Conservation (phyloP, 2,329 filamentous ascomycete genomes). For the Pseudogymnoascus sp. region DNA sequence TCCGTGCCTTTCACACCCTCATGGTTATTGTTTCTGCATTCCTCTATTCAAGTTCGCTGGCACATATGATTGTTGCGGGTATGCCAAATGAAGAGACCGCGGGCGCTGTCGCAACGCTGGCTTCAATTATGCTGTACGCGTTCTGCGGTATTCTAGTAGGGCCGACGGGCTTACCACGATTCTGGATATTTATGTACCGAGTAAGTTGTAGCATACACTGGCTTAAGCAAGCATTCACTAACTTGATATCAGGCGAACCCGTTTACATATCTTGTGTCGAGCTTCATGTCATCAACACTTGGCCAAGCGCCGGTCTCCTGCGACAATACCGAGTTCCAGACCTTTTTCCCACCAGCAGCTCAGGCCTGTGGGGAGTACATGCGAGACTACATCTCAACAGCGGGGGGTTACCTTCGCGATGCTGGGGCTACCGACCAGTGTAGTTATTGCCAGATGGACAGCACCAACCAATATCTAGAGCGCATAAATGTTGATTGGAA, state of each 20-base stretch:
- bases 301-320: constrained; percentile 58
- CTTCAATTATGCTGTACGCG: constrained; percentile 62
- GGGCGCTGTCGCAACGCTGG: constrained; percentile 64
- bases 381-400: constrained; percentile 34
- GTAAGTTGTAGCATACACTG: constrained; percentile 28
- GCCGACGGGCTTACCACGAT: constrained; percentile 53
- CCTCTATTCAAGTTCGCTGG: constrained; percentile 70
- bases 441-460: constrained; percentile 43
- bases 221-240: not conserved
- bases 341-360: constrained; percentile 49
- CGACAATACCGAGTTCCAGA: constrained; percentile 56
- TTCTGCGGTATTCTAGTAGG: constrained; percentile 66
- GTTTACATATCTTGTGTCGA: constrained; percentile 68
- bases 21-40: constrained; percentile 65
- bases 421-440: constrained; percentile 33
- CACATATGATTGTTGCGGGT: constrained; percentile 65
- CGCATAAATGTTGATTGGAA: constrained; percentile 43
- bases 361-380: constrained; percentile 53
- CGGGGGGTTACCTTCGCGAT: constrained; percentile 10
- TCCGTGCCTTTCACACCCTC: constrained; percentile 70
- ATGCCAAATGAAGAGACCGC: constrained; percentile 65
- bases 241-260: constrained; percentile 40
- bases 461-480: constrained; percentile 44
- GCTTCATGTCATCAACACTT: constrained; percentile 59
- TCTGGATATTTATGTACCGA: constrained; percentile 79